Evolutionary conservation across 352 stramenopile genomes (phyloP), one percentile per base, ranked within the genome.

Genomic region (Blastocystis sp.): DNA sequence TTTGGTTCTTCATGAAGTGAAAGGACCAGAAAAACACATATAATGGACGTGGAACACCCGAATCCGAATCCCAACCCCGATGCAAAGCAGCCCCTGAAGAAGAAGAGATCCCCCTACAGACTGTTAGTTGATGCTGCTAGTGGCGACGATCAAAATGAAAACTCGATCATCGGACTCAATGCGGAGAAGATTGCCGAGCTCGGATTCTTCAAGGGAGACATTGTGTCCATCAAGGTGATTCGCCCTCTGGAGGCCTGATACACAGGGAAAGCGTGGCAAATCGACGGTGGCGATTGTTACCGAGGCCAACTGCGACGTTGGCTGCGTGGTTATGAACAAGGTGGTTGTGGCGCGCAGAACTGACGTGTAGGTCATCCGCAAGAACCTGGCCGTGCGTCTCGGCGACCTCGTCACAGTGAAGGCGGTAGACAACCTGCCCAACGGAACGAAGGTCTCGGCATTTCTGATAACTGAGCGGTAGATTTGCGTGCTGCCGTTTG

Each of bases 251-350:
- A 10, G 9, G 11, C 3, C 6, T 77, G 43, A 76, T 38, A 11
- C 21, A 17, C 87, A 76, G 91, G 97, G 97, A 82, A 99, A 99
- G 93, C 98, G 98, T 90, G 96, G 96, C 62, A 93, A 94, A 61
- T 96, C 98, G 89, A 99, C 96, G 10, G 95, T 99, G 11, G 98
- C 96, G 91, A 98, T 99, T 66, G 95, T 97, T 62, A 92, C 99
- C 66, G 96, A 98, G 89, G 97, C 99, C 89, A 97, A 94, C 21
- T 97, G 97, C 68, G 96, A 99, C 63, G 96, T 98, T 89, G 92
- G 93, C 63, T 97, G 94, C 87, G 95, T 99, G 24, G 93, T 95
- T 63, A 99, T 99, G 96, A 99, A 99, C 93, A 99, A 99, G 92
- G 95, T 88, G 21, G 19, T 11, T 9, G 3, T 76, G 38, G 4